A percentile compares a stretch with the other conserved stretches of the same genome.
phyloP scores from a whole-genome alignment of 805 yeast genomes.

The Pichia membranifaciens region DNA sequence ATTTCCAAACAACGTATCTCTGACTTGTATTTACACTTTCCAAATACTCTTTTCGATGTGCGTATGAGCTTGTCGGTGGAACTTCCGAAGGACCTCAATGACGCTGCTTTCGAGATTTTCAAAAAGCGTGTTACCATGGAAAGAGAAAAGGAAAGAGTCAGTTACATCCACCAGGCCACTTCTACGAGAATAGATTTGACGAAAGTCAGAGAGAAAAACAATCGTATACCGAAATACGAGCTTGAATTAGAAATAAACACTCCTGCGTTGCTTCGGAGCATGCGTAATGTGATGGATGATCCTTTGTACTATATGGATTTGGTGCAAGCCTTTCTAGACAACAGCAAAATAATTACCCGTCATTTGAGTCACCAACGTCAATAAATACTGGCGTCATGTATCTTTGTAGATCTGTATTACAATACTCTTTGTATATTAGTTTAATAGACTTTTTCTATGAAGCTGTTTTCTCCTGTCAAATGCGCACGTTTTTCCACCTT shows the following conservation, averaged over 20 bases:
- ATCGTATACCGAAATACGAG: slow-evolving; percentile 27
- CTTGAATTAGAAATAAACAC: slow-evolving; percentile 33
- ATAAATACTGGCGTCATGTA: background rate
- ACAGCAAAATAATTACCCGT: slow-evolving; percentile 33
- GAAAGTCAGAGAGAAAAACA: slow-evolving; percentile 37
- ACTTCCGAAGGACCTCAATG: slow-evolving; percentile 56
- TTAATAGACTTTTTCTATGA: background rate
- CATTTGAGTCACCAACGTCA: slow-evolving; percentile 27
- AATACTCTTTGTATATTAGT: background rate
- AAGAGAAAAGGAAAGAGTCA: slow-evolving; percentile 66
- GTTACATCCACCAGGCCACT: slow-evolving; percentile 70
- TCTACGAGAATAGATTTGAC: slow-evolving; percentile 71
- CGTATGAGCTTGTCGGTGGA: slow-evolving; percentile 73
- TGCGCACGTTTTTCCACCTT: too few species aligned
- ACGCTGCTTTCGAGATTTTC: slow-evolving; percentile 48
- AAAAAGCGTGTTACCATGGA: slow-evolving; percentile 43
- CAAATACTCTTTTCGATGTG: slow-evolving; percentile 71
- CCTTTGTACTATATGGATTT: slow-evolving; percentile 40
- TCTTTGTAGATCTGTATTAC: background rate
- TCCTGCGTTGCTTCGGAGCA: slow-evolving; percentile 27
- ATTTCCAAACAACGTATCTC: slow-evolving; percentile 72
- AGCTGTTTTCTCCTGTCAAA: too few species aligned
- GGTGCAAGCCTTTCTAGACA: slow-evolving; percentile 41
- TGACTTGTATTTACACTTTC: slow-evolving; percentile 65
- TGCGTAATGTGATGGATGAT: slow-evolving; percentile 30